phyloP scores from a whole-genome alignment of 208 protist species.

The Phytomonas francai region DNA sequence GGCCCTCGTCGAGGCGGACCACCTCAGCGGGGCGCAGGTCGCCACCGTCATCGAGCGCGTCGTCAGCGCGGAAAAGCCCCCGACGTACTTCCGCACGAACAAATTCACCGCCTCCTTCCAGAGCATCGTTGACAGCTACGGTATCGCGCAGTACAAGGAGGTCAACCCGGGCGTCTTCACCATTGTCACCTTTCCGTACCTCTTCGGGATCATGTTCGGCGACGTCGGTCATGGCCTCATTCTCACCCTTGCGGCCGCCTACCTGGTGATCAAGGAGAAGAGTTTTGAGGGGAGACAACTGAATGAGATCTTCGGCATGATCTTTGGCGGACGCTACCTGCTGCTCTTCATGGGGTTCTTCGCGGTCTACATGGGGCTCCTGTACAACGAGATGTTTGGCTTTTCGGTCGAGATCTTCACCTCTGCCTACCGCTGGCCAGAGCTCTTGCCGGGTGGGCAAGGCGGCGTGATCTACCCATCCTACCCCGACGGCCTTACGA shows the following conservation, averaged over 20 bases:
- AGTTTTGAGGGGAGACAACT: slow-evolving; percentile 68
- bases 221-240: slow-evolving; percentile 98
- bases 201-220: slow-evolving; percentile 99
- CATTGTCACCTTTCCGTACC: slow-evolving; percentile 99
- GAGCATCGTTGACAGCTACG: slow-evolving; percentile 97
- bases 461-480: slow-evolving; percentile 34
- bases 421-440: slow-evolving; percentile 47
- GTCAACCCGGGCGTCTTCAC: slow-evolving; percentile 94
- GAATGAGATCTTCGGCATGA: slow-evolving; percentile 89
- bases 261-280: slow-evolving; percentile 87
- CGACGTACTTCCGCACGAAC: slow-evolving; percentile 96
- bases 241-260: slow-evolving; percentile 76
- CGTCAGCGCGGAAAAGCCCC: slow-evolving; percentile 84
- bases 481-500: slow-evolving; percentile 28
- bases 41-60: slow-evolving; percentile 91
- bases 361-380: slow-evolving; percentile 93
- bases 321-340: slow-evolving; percentile 91
- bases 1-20: slow-evolving; percentile 68
- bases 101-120: slow-evolving; percentile 97
- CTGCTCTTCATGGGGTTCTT: slow-evolving; percentile 95
- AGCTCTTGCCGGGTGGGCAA: slow-evolving; percentile 36
- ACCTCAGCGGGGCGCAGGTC: slow-evolving; percentile 79
- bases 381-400: slow-evolving; percentile 97
- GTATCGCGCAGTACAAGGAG: slow-evolving; percentile 91
- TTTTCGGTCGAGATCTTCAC: slow-evolving; percentile 85